Conservation (phyloP, 495 filamentous ascomycete genomes). For the Diplogelasinospora grovesii region DNA sequence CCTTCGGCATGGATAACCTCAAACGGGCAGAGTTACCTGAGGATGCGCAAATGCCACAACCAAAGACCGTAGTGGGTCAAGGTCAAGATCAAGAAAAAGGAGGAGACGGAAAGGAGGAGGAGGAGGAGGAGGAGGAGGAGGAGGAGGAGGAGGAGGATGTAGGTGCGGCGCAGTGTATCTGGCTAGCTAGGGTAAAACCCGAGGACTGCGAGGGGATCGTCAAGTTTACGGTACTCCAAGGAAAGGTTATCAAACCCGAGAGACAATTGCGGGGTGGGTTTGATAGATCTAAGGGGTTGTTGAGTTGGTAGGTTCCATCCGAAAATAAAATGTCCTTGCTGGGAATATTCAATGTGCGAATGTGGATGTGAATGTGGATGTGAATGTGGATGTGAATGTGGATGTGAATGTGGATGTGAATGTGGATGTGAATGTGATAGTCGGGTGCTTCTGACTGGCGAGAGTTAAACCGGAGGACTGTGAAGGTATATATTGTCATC, state of each 20-base stretch:
- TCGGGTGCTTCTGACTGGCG: slow-evolving; percentile 92
- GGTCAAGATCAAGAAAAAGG: too few relatives aligned
- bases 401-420: slow-evolving; percentile 22
- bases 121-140: slow-evolving; percentile 12
- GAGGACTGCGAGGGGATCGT: slow-evolving; percentile 95
- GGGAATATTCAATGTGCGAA: too few relatives aligned
- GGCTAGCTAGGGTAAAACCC: slow-evolving; percentile 81
- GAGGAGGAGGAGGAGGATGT: slow-evolving; percentile 36
- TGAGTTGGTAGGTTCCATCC: slow-evolving; percentile 77
- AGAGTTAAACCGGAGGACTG: slow-evolving; percentile 86
- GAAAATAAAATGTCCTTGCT: neutral
- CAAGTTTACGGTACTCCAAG: slow-evolving; percentile 80
- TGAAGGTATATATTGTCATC: too few relatives aligned
- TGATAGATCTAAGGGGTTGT: slow-evolving; percentile 68
- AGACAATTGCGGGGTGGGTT: slow-evolving; percentile 84
- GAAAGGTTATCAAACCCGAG: slow-evolving; percentile 85
- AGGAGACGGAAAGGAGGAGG: slow-evolving; percentile 6
- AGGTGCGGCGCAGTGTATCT: slow-evolving; percentile 81
- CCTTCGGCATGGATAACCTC: slow-evolving; percentile 45
- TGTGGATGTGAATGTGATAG: slow-evolving; percentile 53
- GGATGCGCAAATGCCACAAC: slow-evolving; percentile 17
- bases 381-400: slow-evolving; percentile 9
- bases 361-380: too few relatives aligned
- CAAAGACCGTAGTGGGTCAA: too few relatives aligned
- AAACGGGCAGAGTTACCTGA: slow-evolving; percentile 30